Conservation (phyloP, 2,329 filamentous ascomycete genomes). For the Metarhizium humberi region DNA sequence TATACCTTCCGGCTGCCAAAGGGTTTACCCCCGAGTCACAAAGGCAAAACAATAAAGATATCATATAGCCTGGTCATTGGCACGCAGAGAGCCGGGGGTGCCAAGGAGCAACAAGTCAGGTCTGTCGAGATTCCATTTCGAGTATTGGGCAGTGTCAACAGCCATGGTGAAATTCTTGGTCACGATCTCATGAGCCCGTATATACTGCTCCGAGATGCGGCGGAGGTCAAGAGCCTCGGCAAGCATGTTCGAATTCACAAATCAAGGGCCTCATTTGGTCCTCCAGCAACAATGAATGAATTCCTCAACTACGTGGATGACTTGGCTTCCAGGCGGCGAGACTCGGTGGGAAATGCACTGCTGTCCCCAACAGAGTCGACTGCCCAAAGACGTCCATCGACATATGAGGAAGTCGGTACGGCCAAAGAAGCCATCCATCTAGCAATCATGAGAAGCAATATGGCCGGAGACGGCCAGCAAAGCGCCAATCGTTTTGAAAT, state of each 20-base stretch:
- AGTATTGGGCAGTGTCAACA: conserved; percentile 86
- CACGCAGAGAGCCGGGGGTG: conserved; percentile 74
- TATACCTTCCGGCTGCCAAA: conserved; percentile 81
- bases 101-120: conserved; percentile 72
- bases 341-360: conserved; percentile 48
- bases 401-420: conserved; percentile 46
- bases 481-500: conserved; percentile 95
- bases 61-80: conserved; percentile 85
- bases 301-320: conserved; percentile 73
- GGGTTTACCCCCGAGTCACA: conserved; percentile 83
- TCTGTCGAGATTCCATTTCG: conserved; percentile 91
- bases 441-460: conserved; percentile 76
- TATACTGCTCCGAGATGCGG: conserved; percentile 77
- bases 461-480: conserved; percentile 57
- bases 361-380: conserved; percentile 60
- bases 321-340: conserved; percentile 51
- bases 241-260: conserved; percentile 17
- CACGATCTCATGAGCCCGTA: conserved; percentile 95
- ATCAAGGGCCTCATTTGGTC: conserved; percentile 17
- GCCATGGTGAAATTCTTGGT: conserved; percentile 76
- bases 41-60: conserved; percentile 89
- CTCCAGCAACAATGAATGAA: conserved; percentile 44
- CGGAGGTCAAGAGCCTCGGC: conserved; percentile 45
- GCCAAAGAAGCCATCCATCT: conserved; percentile 85
- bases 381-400: conserved; percentile 45